Percentiles rank a stretch among this genome's conserved stretches.
These are phyloP conservation scores for Acer yangbiense DNA, from an alignment of 345 rosid species.

Conservation along the genomic window DNA sequence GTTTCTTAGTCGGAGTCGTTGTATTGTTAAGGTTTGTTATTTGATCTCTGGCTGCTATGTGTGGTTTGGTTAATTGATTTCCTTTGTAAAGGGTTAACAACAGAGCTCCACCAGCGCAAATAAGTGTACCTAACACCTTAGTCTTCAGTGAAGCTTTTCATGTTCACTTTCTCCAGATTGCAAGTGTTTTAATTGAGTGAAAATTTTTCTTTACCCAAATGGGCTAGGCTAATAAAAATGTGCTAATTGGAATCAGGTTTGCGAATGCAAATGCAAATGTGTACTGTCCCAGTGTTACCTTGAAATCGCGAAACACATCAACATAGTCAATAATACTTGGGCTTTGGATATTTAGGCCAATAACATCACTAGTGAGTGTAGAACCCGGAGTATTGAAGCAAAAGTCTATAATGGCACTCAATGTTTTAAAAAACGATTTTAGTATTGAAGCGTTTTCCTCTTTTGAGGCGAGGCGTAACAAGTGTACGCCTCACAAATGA, in stretches of 20 bases:
- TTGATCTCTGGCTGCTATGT: constrained; percentile 14
- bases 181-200: constrained; percentile 6
- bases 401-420: too few species aligned
- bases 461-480: too few species aligned
- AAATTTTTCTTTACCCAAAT: constrained; percentile 40
- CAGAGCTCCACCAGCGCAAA: constrained; percentile 65
- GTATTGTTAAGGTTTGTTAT: too few species aligned
- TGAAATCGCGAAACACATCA: constrained; percentile 20
- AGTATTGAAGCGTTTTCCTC: too few species aligned
- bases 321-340: neutral
- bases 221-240: constrained; percentile 67
- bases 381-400: too few species aligned
- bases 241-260: constrained; percentile 60
- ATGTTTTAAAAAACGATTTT: too few species aligned
- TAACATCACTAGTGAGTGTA: too few species aligned
- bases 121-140: constrained; percentile 51
- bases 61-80: constrained; percentile 36
- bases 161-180: constrained; percentile 55
- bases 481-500: too few species aligned
- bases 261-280: constrained; percentile 58
- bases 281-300: constrained; percentile 67
- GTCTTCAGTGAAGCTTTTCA: constrained; percentile 44
- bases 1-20: constrained; percentile 17
- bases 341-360: too few species aligned
- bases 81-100: constrained; percentile 56